Evolutionary conservation across 2,329 filamentous ascomycete genomes (phyloP), one percentile per base, ranked within the genome.

Genomic region (Hypoxylon sp.): DNA sequence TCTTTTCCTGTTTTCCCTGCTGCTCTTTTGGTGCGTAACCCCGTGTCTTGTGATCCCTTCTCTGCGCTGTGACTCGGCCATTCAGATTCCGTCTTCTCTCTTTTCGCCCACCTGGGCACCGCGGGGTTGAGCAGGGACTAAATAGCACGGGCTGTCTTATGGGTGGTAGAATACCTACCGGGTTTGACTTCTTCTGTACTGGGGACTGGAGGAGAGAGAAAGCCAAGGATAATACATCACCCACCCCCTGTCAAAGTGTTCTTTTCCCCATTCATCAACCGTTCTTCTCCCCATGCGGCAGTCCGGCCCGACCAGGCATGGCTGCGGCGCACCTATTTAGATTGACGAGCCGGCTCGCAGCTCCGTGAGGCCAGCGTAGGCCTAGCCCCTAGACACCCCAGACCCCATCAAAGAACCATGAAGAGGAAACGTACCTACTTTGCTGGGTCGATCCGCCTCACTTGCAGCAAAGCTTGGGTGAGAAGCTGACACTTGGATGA

Each of bases 51-150:
- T 67, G 65, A 67, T 63, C 65, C 57, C 46, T 55, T 21, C 50
- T 60, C 25, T 56, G 48, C 43, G 58, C 55, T 56, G 54, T 65
- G 48, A 56, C 60, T 65, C 66, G 67, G 67, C 67, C 67, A 69
- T 68, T 69, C 66, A 69, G 57, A 67, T 68, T 64, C 64, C 67
- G 65, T 64, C 59, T 62, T 32, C 57, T 57, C 45, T 53, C 36
- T 52, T 31, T 49, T 58, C 34, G 48, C 52, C 52, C 58, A 51
- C 45, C 55, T 60, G 48, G 59, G 57, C 45, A 55, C 64, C 65
- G 67, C 65, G 67, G 67, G 67, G 67, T 66, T 50, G 50, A 51
- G 54, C 55, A 67, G 59, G 65, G 65, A 63, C 56, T 59, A 59
- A 59, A 59, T 59, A 55, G 27, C n/a, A n/a, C n/a, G n/a, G n/a